These are phyloP conservation scores for Pholiota adiposa DNA, from an alignment of 1,284 basidiomycete species.

Conservation along the genomic window DNA sequence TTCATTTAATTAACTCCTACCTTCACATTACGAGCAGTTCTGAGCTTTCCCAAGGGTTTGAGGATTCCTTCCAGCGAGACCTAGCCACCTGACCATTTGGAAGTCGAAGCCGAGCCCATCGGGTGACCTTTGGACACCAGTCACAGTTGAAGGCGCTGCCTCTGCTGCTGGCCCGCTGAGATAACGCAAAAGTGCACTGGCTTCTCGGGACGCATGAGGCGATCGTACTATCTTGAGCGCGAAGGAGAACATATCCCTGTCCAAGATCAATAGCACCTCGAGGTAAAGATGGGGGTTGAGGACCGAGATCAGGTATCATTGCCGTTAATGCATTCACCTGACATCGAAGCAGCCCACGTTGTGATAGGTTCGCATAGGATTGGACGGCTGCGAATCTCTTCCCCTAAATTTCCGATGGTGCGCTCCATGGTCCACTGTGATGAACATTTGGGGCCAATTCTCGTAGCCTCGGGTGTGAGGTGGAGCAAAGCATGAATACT, in stretches of 20 bases:
- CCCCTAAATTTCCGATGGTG: constrained; percentile 39
- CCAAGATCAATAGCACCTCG: constrained; percentile 21
- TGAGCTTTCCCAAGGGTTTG: constrained; percentile 20
- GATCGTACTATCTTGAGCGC: constrained; percentile 21
- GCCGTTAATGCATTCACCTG: constrained; percentile 33
- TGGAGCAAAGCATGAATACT: constrained; percentile 34
- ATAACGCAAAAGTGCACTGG: constrained; percentile 13
- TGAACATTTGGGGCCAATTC: constrained; percentile 30
- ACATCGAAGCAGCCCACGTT: constrained; percentile 27
- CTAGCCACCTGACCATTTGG: constrained; percentile 36
- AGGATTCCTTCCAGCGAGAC: constrained; percentile 35
- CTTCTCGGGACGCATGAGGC: constrained; percentile 16
- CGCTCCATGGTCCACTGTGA: constrained; percentile 38
- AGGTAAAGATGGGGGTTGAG: constrained; percentile 14
- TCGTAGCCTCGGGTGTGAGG: constrained; percentile 24
- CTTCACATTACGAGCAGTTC: constrained; percentile 21
- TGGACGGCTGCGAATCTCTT: constrained; percentile 36
- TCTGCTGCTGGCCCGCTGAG: constrained; percentile 8
- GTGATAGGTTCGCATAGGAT: constrained; percentile 36
- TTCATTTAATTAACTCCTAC: constrained; percentile 1
- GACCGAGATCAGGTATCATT: constrained; percentile 28
- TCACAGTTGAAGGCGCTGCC: too few relatives aligned
- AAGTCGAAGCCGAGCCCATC: constrained; percentile 32
- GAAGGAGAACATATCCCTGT: constrained; percentile 27
- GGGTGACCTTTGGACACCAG: constrained; percentile 11